Percentiles rank a stretch among this genome's conserved stretches.
These are phyloP conservation scores for Schoenoplectus triqueter DNA, from an alignment of 202 grass and related monocot genomes.

Conservation along the genomic window DNA sequence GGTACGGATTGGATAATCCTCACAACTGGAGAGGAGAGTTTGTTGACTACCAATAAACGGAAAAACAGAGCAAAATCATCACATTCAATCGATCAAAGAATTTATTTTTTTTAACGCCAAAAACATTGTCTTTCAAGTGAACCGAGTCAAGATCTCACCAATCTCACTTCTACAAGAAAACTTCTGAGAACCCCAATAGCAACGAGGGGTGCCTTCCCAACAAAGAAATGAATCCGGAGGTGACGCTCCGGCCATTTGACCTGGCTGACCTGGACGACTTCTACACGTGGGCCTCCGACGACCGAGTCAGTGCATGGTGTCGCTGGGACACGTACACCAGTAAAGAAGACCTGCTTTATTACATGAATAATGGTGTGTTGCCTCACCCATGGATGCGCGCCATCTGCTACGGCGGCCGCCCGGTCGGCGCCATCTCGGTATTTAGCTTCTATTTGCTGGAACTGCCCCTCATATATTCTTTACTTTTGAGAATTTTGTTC, in stretches of 20 bases:
- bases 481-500: neutral
- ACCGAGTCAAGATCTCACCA: neutral
- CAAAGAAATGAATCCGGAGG: slow-evolving; percentile 24
- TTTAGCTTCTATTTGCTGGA: neutral
- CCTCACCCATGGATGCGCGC: slow-evolving; percentile 81
- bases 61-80: neutral
- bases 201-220: neutral
- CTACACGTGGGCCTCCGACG: slow-evolving; percentile 82
- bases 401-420: slow-evolving; percentile 50
- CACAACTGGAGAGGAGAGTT: neutral
- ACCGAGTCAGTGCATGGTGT: slow-evolving; percentile 56
- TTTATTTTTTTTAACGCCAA: neutral
- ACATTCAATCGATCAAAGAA: neutral
- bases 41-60: neutral
- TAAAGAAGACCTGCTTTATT: slow-evolving; percentile 58
- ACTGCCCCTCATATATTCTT: neutral
- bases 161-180: neutral
- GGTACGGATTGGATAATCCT: neutral
- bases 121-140: neutral
- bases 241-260: slow-evolving; percentile 60
- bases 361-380: slow-evolving; percentile 57
- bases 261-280: slow-evolving; percentile 75
- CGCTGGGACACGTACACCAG: slow-evolving; percentile 71
- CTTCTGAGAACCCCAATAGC: neutral
- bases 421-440: slow-evolving; percentile 67